These are phyloP conservation scores for Metschnikowia borealis DNA, from an alignment of 805 yeast genomes.

Conservation along the genomic window DNA sequence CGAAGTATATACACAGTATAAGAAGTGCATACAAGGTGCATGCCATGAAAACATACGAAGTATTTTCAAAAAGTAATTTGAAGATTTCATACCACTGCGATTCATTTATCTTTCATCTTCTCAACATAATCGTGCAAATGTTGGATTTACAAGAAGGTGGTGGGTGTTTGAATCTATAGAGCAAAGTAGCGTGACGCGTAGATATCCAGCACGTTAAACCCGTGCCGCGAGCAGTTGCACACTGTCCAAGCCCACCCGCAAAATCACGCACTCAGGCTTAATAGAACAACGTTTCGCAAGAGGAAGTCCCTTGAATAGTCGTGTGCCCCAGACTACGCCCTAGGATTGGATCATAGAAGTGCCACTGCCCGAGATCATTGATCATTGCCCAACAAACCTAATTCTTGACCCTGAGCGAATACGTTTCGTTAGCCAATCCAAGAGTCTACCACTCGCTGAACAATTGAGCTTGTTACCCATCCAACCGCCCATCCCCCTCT, in stretches of 20 bases:
- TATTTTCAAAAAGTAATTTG: no score
- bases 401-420: neutral
- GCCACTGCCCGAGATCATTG: neutral
- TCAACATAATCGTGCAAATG: neutral
- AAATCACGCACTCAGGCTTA: slow-evolving; percentile 1
- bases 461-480: neutral
- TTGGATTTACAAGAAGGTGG: neutral
- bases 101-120: no score
- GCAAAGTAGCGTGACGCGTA: neutral
- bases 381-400: neutral
- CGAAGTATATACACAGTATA: neutral
- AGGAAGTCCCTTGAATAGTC: neutral
- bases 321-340: neutral
- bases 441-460: neutral
- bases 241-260: slow-evolving; percentile 4
- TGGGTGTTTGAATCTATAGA: neutral
- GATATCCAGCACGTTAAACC: neutral
- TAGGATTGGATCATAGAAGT: neutral
- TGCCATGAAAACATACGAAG: no score
- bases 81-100: no score
- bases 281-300: neutral
- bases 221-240: slow-evolving; percentile 5
- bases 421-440: neutral
- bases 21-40: neutral
- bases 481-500: neutral